These are phyloP conservation scores for Fraxinus baroniana DNA, from an alignment of 305 asterid genomes.

Conservation along the genomic window DNA sequence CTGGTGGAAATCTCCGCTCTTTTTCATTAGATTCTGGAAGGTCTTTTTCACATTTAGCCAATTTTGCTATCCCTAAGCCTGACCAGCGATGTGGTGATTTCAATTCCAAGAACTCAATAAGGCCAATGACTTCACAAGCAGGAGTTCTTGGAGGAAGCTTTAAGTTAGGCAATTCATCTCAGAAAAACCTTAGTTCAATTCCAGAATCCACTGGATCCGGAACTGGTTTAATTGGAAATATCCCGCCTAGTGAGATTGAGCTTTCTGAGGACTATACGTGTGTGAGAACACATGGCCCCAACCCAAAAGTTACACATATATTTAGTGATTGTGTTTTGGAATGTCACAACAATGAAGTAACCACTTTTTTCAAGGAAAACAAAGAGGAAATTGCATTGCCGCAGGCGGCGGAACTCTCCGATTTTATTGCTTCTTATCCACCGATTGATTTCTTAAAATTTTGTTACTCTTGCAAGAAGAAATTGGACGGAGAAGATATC, in stretches of 20 bases:
- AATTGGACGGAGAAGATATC: conserved; percentile 85
- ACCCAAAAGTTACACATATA: conserved; percentile 88
- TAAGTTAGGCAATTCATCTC: conserved; percentile 29
- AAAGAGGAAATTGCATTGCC: conserved; percentile 25
- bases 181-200: conserved; percentile 26
- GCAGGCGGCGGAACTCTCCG: conserved; percentile 24
- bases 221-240: conserved; percentile 35
- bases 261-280: conserved; percentile 95
- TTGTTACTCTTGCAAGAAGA: conserved; percentile 75
- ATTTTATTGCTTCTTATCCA: conserved; percentile 35
- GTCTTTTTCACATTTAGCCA: conserved; percentile 36
- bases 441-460: conserved; percentile 64
- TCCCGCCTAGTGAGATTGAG: conserved; percentile 71
- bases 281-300: conserved; percentile 79
- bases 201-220: conserved; percentile 28
- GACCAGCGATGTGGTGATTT: conserved; percentile 40
- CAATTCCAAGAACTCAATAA: conserved; percentile 31
- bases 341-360: conserved; percentile 51
- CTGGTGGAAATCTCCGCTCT: conserved; percentile 40
- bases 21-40: conserved; percentile 67
- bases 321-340: conserved; percentile 87
- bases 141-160: conserved; percentile 31
- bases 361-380: conserved; percentile 34
- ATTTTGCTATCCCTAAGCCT: conserved; percentile 46
- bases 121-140: conserved; percentile 25